A percentile compares a stretch with the other conserved stretches of the same genome.
These are phyloP conservation scores for Backusella australiensis DNA, from an alignment of 192 early-diverging fungal species.

Conservation along the genomic window DNA sequence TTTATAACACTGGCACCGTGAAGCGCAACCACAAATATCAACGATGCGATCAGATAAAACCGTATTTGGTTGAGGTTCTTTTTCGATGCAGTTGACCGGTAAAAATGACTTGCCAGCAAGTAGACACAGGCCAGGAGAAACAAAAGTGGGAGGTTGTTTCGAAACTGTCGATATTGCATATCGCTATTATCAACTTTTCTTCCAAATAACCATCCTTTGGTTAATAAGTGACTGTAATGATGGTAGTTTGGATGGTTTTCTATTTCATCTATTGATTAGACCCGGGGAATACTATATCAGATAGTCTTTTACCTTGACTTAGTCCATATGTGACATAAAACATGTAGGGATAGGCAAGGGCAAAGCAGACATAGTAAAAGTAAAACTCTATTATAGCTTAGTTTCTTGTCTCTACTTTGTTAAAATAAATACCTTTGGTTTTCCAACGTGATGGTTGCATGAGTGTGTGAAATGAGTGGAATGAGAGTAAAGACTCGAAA, in stretches of 20 bases:
- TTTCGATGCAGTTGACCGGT: conserved; percentile 22
- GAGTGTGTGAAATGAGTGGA: neutral
- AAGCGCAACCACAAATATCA: conserved; percentile 59
- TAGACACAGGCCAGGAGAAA: conserved; percentile 45
- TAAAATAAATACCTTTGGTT: conserved; percentile 1
- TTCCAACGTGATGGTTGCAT: conserved; percentile 6
- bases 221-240: conserved; percentile 40
- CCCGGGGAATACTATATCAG: no score
- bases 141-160: conserved; percentile 58
- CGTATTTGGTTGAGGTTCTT: neutral
- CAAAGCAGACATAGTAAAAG: conserved; percentile 62
- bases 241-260: conserved; percentile 41
- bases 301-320: conserved; percentile 42
- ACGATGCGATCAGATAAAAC: neutral
- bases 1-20: conserved; percentile 77
- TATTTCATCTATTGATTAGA: neutral
- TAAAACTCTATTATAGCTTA: conserved; percentile 57
- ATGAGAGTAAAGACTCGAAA: neutral
- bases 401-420: neutral
- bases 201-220: conserved; percentile 52
- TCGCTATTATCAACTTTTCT: conserved; percentile 71
- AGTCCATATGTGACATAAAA: conserved; percentile 53
- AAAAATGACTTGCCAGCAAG: conserved; percentile 46
- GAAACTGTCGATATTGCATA: conserved; percentile 61
- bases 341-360: conserved; percentile 59